Evolutionary conservation across 176 grass and related monocot genomes (phyloP).

Genomic region (Carex myosuroides): DNA sequence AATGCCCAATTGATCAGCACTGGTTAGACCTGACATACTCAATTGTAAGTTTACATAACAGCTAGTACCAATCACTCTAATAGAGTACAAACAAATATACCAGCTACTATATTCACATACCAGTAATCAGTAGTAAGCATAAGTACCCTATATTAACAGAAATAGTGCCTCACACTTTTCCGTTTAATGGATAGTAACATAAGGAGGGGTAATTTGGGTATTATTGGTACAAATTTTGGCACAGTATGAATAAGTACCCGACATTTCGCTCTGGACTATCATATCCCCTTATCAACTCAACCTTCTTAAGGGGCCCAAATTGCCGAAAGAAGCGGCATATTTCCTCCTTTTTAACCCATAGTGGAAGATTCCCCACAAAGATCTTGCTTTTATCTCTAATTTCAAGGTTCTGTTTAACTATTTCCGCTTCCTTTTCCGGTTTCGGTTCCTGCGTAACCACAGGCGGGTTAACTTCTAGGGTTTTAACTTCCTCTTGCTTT

Average conservation of each 20-base stretch:
- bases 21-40: background rate
- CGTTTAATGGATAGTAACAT: background rate
- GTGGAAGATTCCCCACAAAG: slow-evolving; percentile 78
- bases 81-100: background rate
- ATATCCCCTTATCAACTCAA: slow-evolving; percentile 64
- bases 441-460: background rate
- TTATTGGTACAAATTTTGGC: background rate
- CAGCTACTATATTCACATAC: background rate
- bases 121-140: background rate
- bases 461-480: background rate
- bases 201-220: background rate
- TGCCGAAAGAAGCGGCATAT: slow-evolving; percentile 82
- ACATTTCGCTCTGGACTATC: slow-evolving; percentile 74
- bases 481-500: background rate
- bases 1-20: background rate
- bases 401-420: slow-evolving; percentile 1
- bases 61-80: background rate
- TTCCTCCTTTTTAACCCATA: slow-evolving; percentile 62
- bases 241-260: slow-evolving; percentile 24
- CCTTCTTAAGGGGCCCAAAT: slow-evolving; percentile 76
- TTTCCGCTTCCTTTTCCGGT: slow-evolving; percentile 3
- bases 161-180: background rate
- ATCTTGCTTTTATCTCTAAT: slow-evolving; percentile 73
- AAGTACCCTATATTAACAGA: background rate
- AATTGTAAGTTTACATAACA: background rate